Evolutionary conservation across 148 eudicot species (phyloP).

Genomic region (Vaccinium darrowii): DNA sequence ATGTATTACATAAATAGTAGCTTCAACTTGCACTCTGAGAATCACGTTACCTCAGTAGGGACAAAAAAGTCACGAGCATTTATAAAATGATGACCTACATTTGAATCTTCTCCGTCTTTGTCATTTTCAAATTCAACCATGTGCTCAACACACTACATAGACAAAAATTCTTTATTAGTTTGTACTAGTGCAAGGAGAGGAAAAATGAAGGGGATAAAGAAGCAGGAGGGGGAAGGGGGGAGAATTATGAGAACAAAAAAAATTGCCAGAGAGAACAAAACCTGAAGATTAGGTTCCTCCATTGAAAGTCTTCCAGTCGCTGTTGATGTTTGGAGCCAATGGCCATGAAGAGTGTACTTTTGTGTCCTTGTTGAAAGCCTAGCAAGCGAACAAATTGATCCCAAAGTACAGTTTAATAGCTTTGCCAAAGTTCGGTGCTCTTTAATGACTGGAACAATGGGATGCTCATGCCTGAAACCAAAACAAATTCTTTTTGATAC

Average conservation of each 20-base stretch:
- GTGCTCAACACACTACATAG: slow-evolving; percentile 85
- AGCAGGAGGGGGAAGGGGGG: not conserved
- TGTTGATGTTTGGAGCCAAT: slow-evolving; percentile 98
- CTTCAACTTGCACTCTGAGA: not conserved
- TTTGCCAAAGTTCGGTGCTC: slow-evolving; percentile 96
- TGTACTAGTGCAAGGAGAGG: not conserved
- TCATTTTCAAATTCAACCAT: slow-evolving; percentile 62
- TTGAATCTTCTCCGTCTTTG: slow-evolving; percentile 39
- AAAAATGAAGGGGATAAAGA: not conserved
- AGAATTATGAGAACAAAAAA: not conserved
- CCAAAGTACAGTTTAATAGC: slow-evolving; percentile 81
- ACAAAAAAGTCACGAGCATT: slow-evolving; percentile 89
- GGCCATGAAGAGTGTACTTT: slow-evolving; percentile 85
- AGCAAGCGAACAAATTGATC: slow-evolving; percentile 85
- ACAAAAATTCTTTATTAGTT: slow-evolving; percentile 7
- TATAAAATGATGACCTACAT: slow-evolving; percentile 37
- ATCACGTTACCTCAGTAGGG: slow-evolving; percentile 71
- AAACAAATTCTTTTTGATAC: slow-evolving; percentile 13
- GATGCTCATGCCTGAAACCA: slow-evolving; percentile 83
- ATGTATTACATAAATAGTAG: not conserved
- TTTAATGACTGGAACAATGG: slow-evolving; percentile 83
- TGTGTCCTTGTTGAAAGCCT: slow-evolving; percentile 76
- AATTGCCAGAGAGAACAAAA: slow-evolving; percentile 15
- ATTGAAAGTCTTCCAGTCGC: slow-evolving; percentile 95
- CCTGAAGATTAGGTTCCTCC: slow-evolving; percentile 99